Percentiles rank a stretch among this genome's conserved stretches.
Conservation (phyloP, 176 grass and related monocot species). For the Paspalum notatum region DNA sequence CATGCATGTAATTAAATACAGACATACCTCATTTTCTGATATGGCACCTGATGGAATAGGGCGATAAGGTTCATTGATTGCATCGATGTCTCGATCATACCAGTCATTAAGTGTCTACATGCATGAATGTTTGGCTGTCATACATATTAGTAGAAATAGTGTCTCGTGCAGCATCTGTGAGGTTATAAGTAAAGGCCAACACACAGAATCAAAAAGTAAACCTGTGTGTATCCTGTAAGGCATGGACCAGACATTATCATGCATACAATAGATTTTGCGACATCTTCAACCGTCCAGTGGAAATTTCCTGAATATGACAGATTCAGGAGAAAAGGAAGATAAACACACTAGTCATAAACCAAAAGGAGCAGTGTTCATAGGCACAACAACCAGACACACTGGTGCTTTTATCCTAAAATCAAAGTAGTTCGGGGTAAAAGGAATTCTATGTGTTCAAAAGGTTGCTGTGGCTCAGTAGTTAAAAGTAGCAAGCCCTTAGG, state of each 20-base stretch:
- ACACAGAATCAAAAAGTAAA: constrained; percentile 38
- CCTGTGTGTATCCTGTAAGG: constrained; percentile 95
- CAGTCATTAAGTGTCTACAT: constrained; percentile 96
- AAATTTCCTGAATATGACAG: constrained; percentile 74
- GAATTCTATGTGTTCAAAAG: constrained; percentile 9
- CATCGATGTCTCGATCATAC: constrained; percentile 98
- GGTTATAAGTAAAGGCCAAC: constrained; percentile 1
- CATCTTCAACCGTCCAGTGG: constrained; percentile 96
- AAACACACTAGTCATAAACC: constrained; percentile 18
- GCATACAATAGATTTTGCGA: constrained; percentile 92
- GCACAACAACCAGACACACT: background rate
- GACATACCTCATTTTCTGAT: constrained; percentile 86
- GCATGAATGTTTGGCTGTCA: constrained; percentile 44
- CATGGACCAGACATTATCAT: constrained; percentile 98
- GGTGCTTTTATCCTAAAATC: constrained; percentile 5
- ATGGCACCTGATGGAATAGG: constrained; percentile 98
- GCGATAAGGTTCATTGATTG: constrained; percentile 98
- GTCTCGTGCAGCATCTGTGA: constrained; percentile 9
- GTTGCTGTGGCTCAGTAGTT: background rate
- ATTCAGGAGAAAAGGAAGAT: constrained; percentile 8
- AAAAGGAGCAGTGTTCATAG: constrained; percentile 10
- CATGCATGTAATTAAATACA: constrained; percentile 12
- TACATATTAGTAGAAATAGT: constrained; percentile 30
- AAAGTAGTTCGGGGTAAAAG: background rate
- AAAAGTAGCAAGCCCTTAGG: constrained; percentile 10